A percentile compares a stretch with the other conserved stretches of the same genome.
Evolutionary conservation across 208 protist genomes (phyloP).

Genomic region (Trypanosoma boissoni): DNA sequence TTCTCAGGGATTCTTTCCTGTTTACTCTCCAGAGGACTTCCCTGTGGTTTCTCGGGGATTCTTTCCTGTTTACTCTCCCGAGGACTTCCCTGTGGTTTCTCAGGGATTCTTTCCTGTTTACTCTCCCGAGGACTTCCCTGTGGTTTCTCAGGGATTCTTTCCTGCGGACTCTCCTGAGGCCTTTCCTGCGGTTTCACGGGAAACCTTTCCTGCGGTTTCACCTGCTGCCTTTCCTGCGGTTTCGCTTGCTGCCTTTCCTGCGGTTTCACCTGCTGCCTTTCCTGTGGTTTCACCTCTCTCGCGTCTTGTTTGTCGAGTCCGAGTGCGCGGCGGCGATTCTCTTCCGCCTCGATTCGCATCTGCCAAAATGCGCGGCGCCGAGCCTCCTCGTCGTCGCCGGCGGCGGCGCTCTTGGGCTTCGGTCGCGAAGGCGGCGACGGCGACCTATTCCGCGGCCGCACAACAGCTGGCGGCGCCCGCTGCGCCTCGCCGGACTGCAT

Average conservation of each 20-base stretch:
- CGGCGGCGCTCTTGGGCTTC: constrained; percentile 1
- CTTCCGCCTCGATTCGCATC: constrained; percentile 80
- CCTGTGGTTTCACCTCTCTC: background rate
- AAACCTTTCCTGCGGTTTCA: no score
- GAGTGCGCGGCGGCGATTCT: constrained; percentile 75
- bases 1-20: no score
- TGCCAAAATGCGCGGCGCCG: constrained; percentile 83
- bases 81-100: no score
- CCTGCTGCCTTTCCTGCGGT: no score
- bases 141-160: no score
- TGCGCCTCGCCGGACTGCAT: constrained; percentile 9
- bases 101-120: no score
- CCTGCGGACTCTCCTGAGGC: no score
- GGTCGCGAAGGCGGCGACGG: background rate
- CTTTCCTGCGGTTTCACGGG: no score
- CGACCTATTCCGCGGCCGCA: background rate
- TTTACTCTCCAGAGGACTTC: no score
- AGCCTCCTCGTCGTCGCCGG: constrained; percentile 59
- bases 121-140: no score
- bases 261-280: background rate
- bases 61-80: no score
- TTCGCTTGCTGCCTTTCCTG: background rate
- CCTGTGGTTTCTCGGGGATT: no score
- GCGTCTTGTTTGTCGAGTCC: constrained; percentile 27
- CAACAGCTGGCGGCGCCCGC: background rate